phyloP scores from a whole-genome alignment of 2,329 filamentous ascomycete species.

The Aspergillus sergii region DNA sequence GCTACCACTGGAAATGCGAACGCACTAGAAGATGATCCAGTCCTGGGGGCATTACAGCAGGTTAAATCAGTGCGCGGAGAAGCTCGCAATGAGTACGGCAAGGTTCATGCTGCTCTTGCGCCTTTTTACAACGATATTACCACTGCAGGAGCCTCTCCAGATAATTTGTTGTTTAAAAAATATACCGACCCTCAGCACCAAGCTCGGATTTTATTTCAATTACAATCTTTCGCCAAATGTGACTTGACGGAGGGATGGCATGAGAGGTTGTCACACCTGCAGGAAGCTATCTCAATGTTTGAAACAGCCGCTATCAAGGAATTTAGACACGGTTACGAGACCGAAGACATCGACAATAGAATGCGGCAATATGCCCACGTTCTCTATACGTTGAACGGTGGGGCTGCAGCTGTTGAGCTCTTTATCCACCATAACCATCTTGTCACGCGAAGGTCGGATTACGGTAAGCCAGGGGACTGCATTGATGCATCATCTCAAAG shows the following conservation, averaged over 20 bases:
- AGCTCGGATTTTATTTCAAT: conserved; percentile 82
- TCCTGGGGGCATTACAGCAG: conserved; percentile 69
- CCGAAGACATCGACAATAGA: conserved; percentile 80
- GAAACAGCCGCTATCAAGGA: conserved; percentile 88
- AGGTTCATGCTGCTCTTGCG: conserved; percentile 81
- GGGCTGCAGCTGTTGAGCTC: conserved; percentile 74
- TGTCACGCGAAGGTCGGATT: conserved; percentile 70
- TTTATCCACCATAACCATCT: conserved; percentile 89
- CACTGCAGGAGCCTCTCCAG: conserved; percentile 68
- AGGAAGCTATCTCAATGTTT: conserved; percentile 77
- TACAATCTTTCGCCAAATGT: conserved; percentile 75
- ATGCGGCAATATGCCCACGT: conserved; percentile 92
- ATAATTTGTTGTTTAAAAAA: conserved; percentile 81
- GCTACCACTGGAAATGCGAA: conserved; percentile 30
- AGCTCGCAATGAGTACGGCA: conserved; percentile 87
- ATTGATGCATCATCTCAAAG: conserved; percentile 69
- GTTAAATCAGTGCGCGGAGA: conserved; percentile 79
- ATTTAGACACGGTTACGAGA: conserved; percentile 90
- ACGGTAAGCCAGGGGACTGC: conserved; percentile 79
- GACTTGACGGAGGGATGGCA: conserved; percentile 77
- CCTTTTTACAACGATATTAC: conserved; percentile 87
- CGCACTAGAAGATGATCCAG: conserved; percentile 60
- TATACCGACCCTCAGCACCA: conserved; percentile 89
- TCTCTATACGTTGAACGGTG: conserved; percentile 78
- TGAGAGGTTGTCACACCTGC: conserved; percentile 71